phyloP scores from a whole-genome alignment of 2,329 filamentous ascomycete genomes.

The Geosmithia putterillii region DNA sequence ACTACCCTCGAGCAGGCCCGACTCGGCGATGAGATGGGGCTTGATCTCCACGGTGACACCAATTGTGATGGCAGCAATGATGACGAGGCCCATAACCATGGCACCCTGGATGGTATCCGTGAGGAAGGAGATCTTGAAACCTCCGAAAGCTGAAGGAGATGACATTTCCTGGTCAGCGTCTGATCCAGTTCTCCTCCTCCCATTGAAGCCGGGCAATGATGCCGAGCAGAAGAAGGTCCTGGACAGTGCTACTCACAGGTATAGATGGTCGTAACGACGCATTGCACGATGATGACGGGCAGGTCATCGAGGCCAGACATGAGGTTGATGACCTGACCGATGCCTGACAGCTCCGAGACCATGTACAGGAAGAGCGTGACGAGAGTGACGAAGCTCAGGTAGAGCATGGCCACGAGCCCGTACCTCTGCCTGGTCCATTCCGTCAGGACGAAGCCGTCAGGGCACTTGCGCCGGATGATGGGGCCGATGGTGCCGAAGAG shows the following conservation, averaged over 20 bases:
- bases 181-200: neutral
- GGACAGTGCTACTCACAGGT: no score
- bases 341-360: conserved; percentile 70
- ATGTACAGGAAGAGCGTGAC: conserved; percentile 80
- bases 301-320: conserved; percentile 65
- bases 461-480: conserved; percentile 67
- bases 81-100: conserved; percentile 64
- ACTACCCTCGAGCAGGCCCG: conserved; percentile 54
- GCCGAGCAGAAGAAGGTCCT: no score
- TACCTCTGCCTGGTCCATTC: conserved; percentile 77
- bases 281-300: conserved; percentile 67
- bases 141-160: conserved; percentile 50
- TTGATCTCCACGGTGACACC: conserved; percentile 65
- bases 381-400: conserved; percentile 65
- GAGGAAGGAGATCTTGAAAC: conserved; percentile 73
- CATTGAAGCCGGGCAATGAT: no score
- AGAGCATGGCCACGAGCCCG: conserved; percentile 55
- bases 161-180: neutral
- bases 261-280: conserved; percentile 68
- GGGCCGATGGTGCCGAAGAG: conserved; percentile 64
- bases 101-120: conserved; percentile 72
- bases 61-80: conserved; percentile 68
- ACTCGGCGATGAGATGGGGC: conserved; percentile 52
- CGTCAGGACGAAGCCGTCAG: conserved; percentile 73
- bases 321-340: conserved; percentile 65